A percentile compares a stretch with the other conserved stretches of the same genome.
Evolutionary conservation across 371 early-diverging fungal genomes (phyloP).

Genomic region (Haplosporangium sp.): DNA sequence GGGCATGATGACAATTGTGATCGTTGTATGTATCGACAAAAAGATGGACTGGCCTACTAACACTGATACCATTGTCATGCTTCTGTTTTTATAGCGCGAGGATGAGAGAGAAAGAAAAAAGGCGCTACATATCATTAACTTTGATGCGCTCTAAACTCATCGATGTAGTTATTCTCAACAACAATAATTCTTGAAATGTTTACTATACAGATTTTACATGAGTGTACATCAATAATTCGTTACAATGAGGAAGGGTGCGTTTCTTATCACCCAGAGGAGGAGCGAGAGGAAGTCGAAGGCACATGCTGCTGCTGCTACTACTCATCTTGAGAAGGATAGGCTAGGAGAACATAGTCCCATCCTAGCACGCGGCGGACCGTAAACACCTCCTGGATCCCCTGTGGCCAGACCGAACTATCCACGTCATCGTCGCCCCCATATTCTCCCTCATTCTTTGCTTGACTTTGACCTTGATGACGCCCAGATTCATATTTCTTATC

Average conservation of each 20-base stretch:
- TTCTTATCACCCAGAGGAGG: neutral
- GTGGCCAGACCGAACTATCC: constrained; percentile 29
- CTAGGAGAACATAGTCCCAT: constrained; percentile 50
- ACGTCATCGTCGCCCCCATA: neutral
- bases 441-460: neutral
- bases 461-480: neutral
- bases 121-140: constrained; percentile 87
- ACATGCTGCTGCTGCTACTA: neutral
- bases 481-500: neutral
- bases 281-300: no score
- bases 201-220: no score
- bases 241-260: neutral
- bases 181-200: no score
- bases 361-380: constrained; percentile 41
- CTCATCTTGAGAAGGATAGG: constrained; percentile 30
- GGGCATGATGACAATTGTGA: neutral
- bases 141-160: constrained; percentile 80
- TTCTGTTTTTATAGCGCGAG: constrained; percentile 61
- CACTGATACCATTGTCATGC: constrained; percentile 1
- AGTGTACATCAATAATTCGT: no score
- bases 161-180: no score
- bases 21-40: neutral
- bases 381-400: constrained; percentile 46
- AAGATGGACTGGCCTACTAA: no score
- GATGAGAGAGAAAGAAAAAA: constrained; percentile 80